Conservation (phyloP, 1,139 yeast genomes). For the Chernovozyma aurita region DNA sequence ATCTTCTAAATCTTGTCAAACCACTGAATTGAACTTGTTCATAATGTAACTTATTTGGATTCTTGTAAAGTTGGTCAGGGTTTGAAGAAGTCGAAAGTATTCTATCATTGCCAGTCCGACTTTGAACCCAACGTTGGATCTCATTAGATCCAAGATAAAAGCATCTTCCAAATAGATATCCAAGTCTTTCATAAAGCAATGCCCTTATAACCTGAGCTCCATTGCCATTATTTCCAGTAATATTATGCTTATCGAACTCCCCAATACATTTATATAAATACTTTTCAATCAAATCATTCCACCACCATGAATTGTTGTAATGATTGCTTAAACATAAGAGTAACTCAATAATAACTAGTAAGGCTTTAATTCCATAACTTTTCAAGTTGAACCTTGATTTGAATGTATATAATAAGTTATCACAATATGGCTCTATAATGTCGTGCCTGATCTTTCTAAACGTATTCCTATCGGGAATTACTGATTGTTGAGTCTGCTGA, state of each 20-base stretch:
- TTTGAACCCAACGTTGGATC: not conserved
- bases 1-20: slow-evolving; percentile 61
- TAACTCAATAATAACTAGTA: slow-evolving; percentile 45
- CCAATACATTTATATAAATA: slow-evolving; percentile 38
- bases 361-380: slow-evolving; percentile 51
- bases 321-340: slow-evolving; percentile 44
- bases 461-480: slow-evolving; percentile 42
- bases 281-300: slow-evolving; percentile 45
- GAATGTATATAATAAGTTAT: slow-evolving; percentile 50
- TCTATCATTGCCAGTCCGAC: slow-evolving; percentile 9
- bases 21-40: slow-evolving; percentile 27
- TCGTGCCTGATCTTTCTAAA: slow-evolving; percentile 58
- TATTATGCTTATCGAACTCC: slow-evolving; percentile 35
- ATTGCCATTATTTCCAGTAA: slow-evolving; percentile 11
- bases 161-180: slow-evolving; percentile 33
- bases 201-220: slow-evolving; percentile 37
- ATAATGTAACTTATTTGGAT: slow-evolving; percentile 35
- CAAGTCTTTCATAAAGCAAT: slow-evolving; percentile 37
- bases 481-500: slow-evolving; percentile 20
- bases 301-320: slow-evolving; percentile 42
- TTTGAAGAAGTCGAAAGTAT: slow-evolving; percentile 7
- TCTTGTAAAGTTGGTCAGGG: slow-evolving; percentile 31
- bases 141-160: slow-evolving; percentile 12
- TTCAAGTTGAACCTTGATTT: slow-evolving; percentile 60
- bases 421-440: slow-evolving; percentile 61